Conservation (phyloP, 164 flowering plant genomes). For the Nymphaea colorata region DNA sequence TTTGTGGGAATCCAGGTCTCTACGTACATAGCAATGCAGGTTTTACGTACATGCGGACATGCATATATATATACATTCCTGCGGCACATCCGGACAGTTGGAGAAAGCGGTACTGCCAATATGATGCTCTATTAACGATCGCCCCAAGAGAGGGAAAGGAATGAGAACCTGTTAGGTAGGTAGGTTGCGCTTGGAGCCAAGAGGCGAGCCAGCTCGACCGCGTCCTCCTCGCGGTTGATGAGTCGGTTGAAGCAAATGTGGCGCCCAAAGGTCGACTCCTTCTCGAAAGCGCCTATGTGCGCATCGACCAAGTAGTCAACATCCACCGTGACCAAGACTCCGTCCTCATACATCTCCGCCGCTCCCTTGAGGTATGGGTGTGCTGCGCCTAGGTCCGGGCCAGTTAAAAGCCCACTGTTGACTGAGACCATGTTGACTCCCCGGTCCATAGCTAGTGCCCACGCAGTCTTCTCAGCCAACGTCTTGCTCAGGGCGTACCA, state of each 20-base stretch:
- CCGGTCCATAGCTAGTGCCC: slow-evolving; percentile 88
- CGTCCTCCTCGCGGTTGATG: slow-evolving; percentile 32
- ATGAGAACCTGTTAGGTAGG: slow-evolving; percentile 14
- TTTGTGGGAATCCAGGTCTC: no score
- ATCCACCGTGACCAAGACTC: slow-evolving; percentile 59
- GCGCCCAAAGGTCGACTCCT: slow-evolving; percentile 54
- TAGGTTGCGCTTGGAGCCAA: slow-evolving; percentile 14
- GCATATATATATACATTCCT: no score
- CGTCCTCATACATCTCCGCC: slow-evolving; percentile 78
- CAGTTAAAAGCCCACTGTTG: slow-evolving; percentile 48
- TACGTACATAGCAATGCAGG: not conserved
- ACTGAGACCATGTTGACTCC: slow-evolving; percentile 60
- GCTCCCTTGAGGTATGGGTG: slow-evolving; percentile 66
- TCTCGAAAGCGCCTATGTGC: slow-evolving; percentile 58
- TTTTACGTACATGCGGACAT: no score
- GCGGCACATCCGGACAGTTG: no score
- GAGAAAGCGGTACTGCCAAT: no score
- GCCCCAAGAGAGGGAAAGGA: no score
- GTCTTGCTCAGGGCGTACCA: slow-evolving; percentile 85
- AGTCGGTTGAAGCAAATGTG: slow-evolving; percentile 61
- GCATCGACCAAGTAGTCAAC: slow-evolving; percentile 52
- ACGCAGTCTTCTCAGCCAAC: slow-evolving; percentile 65
- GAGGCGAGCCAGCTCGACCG: slow-evolving; percentile 28
- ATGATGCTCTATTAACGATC: no score
- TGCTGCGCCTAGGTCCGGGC: slow-evolving; percentile 30